Evolutionary conservation across 768 basidiomycete species (phyloP).

Genomic region (Rhizopogon salebrosus): DNA sequence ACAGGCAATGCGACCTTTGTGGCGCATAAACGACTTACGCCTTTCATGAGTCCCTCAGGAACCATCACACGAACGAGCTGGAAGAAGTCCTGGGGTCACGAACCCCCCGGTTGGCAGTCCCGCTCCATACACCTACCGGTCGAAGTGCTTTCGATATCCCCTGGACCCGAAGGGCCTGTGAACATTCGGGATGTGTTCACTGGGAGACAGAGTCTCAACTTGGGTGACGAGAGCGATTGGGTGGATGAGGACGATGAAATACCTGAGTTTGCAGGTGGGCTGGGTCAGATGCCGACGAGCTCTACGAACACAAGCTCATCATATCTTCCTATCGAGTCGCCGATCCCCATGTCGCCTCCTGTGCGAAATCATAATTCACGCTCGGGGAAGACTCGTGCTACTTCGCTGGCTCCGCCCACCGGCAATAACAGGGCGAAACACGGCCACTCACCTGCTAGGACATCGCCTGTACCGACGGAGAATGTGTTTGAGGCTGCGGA

Average conservation of each 20-base stretch:
- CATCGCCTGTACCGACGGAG: constrained; percentile 57
- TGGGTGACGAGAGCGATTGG: constrained; percentile 83
- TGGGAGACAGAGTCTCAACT: constrained; percentile 51
- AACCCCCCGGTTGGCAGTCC: constrained; percentile 81
- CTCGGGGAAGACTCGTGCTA: constrained; percentile 23
- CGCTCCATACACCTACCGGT: constrained; percentile 62
- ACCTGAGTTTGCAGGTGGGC: constrained; percentile 67
- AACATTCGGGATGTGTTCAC: constrained; percentile 76
- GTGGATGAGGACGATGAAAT: constrained; percentile 82
- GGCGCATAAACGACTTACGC: constrained; percentile 76
- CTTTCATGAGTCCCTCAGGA: constrained; percentile 56
- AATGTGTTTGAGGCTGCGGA: constrained; percentile 42
- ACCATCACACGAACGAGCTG: constrained; percentile 67
- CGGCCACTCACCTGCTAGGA: constrained; percentile 54
- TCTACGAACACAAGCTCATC: constrained; percentile 22
- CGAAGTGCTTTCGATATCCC: constrained; percentile 72
- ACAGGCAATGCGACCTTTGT: constrained; percentile 58
- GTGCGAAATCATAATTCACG: constrained; percentile 42
- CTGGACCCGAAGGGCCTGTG: constrained; percentile 32
- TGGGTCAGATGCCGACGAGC: constrained; percentile 52
- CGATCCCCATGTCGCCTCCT: constrained; percentile 44
- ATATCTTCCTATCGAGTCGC: constrained; percentile 26
- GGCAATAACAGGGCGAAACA: constrained; percentile 38
- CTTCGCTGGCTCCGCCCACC: constrained; percentile 17
- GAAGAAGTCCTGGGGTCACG: constrained; percentile 87